Conservation (phyloP, 2,329 filamentous ascomycete species). For the Coleophoma cylindrospora region DNA sequence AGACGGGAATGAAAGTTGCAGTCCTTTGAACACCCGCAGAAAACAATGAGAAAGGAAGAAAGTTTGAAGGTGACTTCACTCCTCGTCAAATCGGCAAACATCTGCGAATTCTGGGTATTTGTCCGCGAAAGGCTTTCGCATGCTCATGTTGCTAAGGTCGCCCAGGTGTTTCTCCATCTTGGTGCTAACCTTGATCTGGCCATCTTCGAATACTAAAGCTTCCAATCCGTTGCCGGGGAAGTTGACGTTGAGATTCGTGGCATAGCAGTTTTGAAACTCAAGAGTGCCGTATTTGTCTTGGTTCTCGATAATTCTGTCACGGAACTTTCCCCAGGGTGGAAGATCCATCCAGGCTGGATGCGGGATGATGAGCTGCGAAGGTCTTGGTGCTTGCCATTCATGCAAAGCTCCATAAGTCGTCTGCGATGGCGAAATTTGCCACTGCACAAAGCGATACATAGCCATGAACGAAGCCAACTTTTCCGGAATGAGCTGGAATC, state of each 20-base stretch:
- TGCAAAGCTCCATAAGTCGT: slow-evolving; percentile 17
- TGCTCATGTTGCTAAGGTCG: slow-evolving; percentile 21
- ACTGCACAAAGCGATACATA: slow-evolving; percentile 25
- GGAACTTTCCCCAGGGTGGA: slow-evolving; percentile 22
- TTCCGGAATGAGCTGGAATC: slow-evolving; percentile 21
- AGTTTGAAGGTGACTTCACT: slow-evolving; percentile 4
- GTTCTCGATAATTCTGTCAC: slow-evolving; percentile 21
- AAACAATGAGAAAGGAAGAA: background rate
- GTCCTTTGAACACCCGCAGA: too few relatives aligned
- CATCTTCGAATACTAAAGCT: slow-evolving; percentile 19
- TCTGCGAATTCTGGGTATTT: slow-evolving; percentile 25
- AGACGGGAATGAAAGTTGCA: too few relatives aligned
- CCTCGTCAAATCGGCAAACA: slow-evolving; percentile 21
- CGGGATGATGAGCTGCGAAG: slow-evolving; percentile 16
- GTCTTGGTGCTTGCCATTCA: slow-evolving; percentile 20
- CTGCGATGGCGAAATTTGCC: slow-evolving; percentile 22
- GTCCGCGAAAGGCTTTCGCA: slow-evolving; percentile 23
- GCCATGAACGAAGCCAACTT: slow-evolving; percentile 25
- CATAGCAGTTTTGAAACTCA: slow-evolving; percentile 23
- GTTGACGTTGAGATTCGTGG: slow-evolving; percentile 19
- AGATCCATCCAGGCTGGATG: slow-evolving; percentile 26
- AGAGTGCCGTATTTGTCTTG: slow-evolving; percentile 20
- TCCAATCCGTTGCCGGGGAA: slow-evolving; percentile 20
- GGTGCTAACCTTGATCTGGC: slow-evolving; percentile 16
- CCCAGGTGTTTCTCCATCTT: slow-evolving; percentile 18